Evolutionary conservation across 441 rosid species (phyloP), one percentile per base, ranked within the genome.

Genomic region (Adansonia gregorii): DNA sequence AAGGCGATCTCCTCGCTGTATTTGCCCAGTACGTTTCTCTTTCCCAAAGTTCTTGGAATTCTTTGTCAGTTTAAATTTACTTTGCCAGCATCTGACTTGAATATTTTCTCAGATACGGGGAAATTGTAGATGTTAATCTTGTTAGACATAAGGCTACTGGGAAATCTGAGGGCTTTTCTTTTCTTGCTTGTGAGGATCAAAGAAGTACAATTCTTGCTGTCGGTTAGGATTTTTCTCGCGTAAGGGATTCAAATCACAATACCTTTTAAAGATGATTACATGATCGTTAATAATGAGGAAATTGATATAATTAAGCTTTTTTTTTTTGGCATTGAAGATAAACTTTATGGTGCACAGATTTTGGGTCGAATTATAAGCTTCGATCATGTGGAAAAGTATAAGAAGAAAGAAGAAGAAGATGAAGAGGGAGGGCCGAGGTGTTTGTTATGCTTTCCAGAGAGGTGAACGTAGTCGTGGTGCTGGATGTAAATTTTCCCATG

Each of bases 401-500:
- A 74, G 73, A 94, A 91, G 93, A 88, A 81, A 79, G 97, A 95
- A 81, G 95, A 95, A 65, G 97, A 94, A 69, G 99, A 93, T 79
- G 99, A 95, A 78, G 96, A 89, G 94, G 86, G 99, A 90, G 87
- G 98, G 91, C 17, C 88, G 97, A 24, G 99, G 98, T 48, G 95
- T 91, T 2, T 95, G 99, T 78, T 90, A 90, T 78, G 95, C 98
- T 81, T 95, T 95, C 82, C 99, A 93, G 84, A 89, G 85, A 80
- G 98, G 99, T 66, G 94, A 93, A 83, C 92, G 98, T 73, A 90
- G 92, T 58, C 91, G 92, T 55, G 97, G 97, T 8, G 96, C 88
- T 66, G 89, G 90, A 60, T 95, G 97, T 86, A 95, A 92, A 81
- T 95, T 92, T 80, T 95, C 98, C 48, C 98, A 93, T 19, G 91